phyloP scores from a whole-genome alignment of 805 yeast genomes.

The Zygoascus bituminiphila region DNA sequence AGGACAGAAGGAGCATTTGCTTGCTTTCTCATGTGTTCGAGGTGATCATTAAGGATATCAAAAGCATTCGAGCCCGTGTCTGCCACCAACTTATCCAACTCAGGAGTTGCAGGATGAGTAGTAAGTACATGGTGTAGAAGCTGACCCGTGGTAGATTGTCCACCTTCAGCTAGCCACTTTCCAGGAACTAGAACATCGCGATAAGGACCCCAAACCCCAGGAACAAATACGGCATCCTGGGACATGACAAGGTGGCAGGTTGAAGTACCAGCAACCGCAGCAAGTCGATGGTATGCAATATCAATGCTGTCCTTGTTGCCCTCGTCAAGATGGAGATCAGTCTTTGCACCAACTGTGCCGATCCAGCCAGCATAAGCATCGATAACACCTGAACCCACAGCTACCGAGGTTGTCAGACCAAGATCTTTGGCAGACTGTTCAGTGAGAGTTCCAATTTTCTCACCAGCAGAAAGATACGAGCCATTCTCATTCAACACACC shows the following conservation, averaged over 20 bases:
- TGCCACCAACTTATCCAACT: slow-evolving; percentile 58
- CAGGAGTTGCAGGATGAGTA: slow-evolving; percentile 81
- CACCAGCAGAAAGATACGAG: slow-evolving; percentile 78
- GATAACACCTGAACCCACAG: slow-evolving; percentile 92
- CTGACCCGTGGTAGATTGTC: slow-evolving; percentile 97
- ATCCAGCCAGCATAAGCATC: slow-evolving; percentile 99
- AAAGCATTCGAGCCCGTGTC: slow-evolving; percentile 59
- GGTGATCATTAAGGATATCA: slow-evolving; percentile 68
- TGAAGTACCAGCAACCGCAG: slow-evolving; percentile 98
- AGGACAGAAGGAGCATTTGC: slow-evolving; percentile 63
- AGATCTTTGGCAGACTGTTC: slow-evolving; percentile 65
- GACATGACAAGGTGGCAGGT: slow-evolving; percentile 93
- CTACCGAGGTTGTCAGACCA: slow-evolving; percentile 71
- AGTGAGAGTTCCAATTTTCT: slow-evolving; percentile 67
- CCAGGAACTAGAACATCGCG: slow-evolving; percentile 85
- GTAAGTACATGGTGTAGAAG: slow-evolving; percentile 78
- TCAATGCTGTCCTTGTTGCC: slow-evolving; percentile 27
- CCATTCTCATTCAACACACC: slow-evolving; percentile 74
- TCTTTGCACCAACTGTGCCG: slow-evolving; percentile 92
- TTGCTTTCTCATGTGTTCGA: slow-evolving; percentile 56
- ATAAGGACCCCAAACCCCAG: slow-evolving; percentile 99
- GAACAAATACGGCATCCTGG: slow-evolving; percentile 75
- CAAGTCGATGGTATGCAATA: slow-evolving; percentile 69
- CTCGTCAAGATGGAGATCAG: slow-evolving; percentile 39
- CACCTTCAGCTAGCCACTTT: slow-evolving; percentile 96